A percentile compares a stretch with the other conserved stretches of the same genome.
Evolutionary conservation across 345 rosid genomes (phyloP).

Genomic region (Lumnitzera racemosa): DNA sequence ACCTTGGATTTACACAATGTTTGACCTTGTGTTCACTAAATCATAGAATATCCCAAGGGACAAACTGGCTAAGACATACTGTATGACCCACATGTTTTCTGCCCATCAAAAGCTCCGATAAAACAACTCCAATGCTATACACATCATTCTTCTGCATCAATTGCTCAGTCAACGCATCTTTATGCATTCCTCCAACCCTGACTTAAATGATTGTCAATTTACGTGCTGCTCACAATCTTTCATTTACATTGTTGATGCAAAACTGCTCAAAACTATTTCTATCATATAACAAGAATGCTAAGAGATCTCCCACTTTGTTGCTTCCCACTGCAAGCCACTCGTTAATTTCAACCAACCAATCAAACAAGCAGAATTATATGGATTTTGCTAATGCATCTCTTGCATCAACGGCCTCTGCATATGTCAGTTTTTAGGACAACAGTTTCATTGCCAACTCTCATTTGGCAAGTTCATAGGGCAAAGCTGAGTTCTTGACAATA

Average conservation of each 20-base stretch:
- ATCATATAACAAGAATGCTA: constrained; percentile 52
- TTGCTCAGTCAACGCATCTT: constrained; percentile 75
- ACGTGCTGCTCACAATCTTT: constrained; percentile 58
- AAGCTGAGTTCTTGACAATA: constrained; percentile 32
- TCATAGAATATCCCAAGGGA: constrained; percentile 20
- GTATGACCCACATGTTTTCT: constrained; percentile 27
- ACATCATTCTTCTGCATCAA: constrained; percentile 9
- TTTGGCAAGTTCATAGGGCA: constrained; percentile 79
- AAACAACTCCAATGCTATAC: constrained; percentile 10
- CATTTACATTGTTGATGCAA: constrained; percentile 31
- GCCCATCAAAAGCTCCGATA: constrained; percentile 9
- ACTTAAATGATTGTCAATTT: constrained; percentile 91
- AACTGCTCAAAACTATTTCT: constrained; percentile 63
- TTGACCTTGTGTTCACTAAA: too few relatives aligned
- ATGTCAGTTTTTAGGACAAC: constrained; percentile 61
- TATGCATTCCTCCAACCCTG: constrained; percentile 97
- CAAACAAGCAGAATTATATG: constrained; percentile 73
- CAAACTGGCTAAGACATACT: constrained; percentile 35
- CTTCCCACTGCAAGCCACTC: constrained; percentile 86
- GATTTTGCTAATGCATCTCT: constrained; percentile 95
- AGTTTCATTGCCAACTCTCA: constrained; percentile 91
- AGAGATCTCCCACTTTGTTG: constrained; percentile 26
- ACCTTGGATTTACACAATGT: too few relatives aligned
- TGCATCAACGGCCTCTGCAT: constrained; percentile 54
- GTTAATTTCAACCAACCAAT: constrained; percentile 87